Evolutionary conservation across 306 rosid genomes (phyloP), one percentile per base, ranked within the genome.

Genomic region (Cyamopsis tetragonoloba): DNA sequence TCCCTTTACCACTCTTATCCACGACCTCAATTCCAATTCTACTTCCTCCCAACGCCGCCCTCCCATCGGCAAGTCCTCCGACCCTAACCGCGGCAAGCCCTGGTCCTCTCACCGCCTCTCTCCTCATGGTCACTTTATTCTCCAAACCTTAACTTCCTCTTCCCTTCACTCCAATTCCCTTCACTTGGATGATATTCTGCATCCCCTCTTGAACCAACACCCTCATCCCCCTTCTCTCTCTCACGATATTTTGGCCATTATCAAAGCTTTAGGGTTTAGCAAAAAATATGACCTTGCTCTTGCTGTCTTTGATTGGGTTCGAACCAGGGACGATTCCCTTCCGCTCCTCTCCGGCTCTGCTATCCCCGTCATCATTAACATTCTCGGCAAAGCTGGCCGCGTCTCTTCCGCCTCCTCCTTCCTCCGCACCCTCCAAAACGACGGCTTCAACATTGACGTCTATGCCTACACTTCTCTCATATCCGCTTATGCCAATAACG

Each of bases 401-500:
- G 87, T 77, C 60, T 84, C 95, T 0, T 39, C 66, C 0, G 96
- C 96, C 0, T 67, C 89, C 11, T 81, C 88, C 11, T 66, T 89
- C 73, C 79, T 93, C 59, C 70, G 38, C 0, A 57, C 55, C 24
- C 88, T 93, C 15, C 77, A 82, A 20, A 72, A 70, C 6, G 86
- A 82, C 13, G 96, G 95, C 1, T 35, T 88, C 58, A 61, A 30
- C 15, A 73, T 88, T 23, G 98, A 93, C 59, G 96, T 89, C 26
- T 89, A 82, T 72, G 96, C 88, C 17, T 93, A 84, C 55, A 89
- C 98, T 68, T 86, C 87, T 28, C 18, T 89, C 62, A 89, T 93
- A n/a, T 80, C 83, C 37, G 87, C 95, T 62, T 93, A 80, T 78
- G 80, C 96, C 61, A 68, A 70, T 31, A 86, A 79, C 50, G 95